Base-by-base conservation (phyloP, 2,329 filamentous ascomycete species). In the Beauveria australis region DNA sequence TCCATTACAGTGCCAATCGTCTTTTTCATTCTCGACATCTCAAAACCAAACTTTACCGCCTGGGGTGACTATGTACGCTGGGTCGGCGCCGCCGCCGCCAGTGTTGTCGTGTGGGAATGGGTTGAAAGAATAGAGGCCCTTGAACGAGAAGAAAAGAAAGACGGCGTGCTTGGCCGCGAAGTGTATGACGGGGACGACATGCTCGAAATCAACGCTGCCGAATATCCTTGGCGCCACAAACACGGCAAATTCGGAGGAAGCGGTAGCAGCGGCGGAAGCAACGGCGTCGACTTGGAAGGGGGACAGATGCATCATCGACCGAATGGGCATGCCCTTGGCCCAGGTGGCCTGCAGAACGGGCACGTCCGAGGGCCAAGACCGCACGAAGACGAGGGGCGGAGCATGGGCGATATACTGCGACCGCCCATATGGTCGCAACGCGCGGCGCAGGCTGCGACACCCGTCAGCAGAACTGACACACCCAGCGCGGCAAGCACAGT, bases 71-170 rank as follows among this genome's bases (percentile, higher is more conserved):
- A 96, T 70, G 92, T 96, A 51, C 82, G 92, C 68, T 97, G 92
- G 92, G 92, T 96, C n/a, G 92, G 92, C 53, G 92, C 92, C 1
- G 92, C 92, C 0, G 92, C 92, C 1, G 92, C 92, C 30, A 96
- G 91, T 74, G 92, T 96, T n/a, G 90, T 96, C 24, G 92, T 97
- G 2, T 97, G 92, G 92, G 92, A 97, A 73, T 97, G 92, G 92
- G 92, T 97, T 3, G 92, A 97, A 73, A 84, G 92, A 28, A 97
- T 97, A 53, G 92, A 97, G 72, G 91, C 92, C 0, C 74, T 96
- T 63, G 92, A 97, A 76, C 85, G 92, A 66, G 92, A 96, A 72
- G 92, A 96, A 72, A 91, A 92, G 74, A 96, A 95, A 74, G 92
- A 96, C 67, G 92, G 92, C 0, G 95, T 97, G 60, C 76, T 97